Percentiles rank a stretch among this genome's conserved stretches.
phyloP scores from a whole-genome alignment of 2,329 filamentous ascomycete genomes.

The Paramyrothecium sp. region DNA sequence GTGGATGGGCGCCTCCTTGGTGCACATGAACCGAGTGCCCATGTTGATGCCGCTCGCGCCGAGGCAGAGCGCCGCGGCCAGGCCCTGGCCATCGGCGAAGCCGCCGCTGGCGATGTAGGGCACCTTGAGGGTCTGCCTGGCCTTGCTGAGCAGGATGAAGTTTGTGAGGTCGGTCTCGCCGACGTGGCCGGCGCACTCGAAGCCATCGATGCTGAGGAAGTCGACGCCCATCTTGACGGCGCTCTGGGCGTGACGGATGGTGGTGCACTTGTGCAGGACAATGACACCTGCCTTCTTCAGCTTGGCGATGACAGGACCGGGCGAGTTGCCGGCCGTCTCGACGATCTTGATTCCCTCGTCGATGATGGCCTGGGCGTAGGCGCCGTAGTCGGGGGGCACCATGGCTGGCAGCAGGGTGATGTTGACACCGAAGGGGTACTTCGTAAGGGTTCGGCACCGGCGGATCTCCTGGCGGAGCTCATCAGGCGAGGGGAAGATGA shows the following conservation, averaged over 20 bases:
- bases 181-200: constrained; percentile 92
- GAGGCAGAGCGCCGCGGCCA: constrained; percentile 85
- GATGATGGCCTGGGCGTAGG: constrained; percentile 88
- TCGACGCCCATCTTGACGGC: constrained; percentile 94
- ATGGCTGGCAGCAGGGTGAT: constrained; percentile 89
- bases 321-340: constrained; percentile 86
- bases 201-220: constrained; percentile 95
- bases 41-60: constrained; percentile 97
- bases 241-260: constrained; percentile 86
- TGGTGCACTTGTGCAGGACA: constrained; percentile 96
- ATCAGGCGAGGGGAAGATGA: constrained; percentile 90
- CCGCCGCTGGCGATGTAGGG: constrained; percentile 96
- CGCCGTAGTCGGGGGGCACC: constrained; percentile 86
- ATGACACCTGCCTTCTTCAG: constrained; percentile 78
- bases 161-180: constrained; percentile 87
- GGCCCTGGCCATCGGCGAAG: constrained; percentile 90
- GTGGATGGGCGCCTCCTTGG: constrained; percentile 89
- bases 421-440: constrained; percentile 86
- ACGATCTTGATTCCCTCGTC: constrained; percentile 91
- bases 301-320: constrained; percentile 85
- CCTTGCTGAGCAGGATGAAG: constrained; percentile 82
- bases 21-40: constrained; percentile 98
- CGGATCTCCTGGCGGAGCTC: constrained; percentile 92
- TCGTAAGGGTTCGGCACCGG: constrained; percentile 77
- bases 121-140: constrained; percentile 77